Base-by-base conservation (phyloP, 2,329 filamentous ascomycete genomes). In the Byssothecium circinans region DNA sequence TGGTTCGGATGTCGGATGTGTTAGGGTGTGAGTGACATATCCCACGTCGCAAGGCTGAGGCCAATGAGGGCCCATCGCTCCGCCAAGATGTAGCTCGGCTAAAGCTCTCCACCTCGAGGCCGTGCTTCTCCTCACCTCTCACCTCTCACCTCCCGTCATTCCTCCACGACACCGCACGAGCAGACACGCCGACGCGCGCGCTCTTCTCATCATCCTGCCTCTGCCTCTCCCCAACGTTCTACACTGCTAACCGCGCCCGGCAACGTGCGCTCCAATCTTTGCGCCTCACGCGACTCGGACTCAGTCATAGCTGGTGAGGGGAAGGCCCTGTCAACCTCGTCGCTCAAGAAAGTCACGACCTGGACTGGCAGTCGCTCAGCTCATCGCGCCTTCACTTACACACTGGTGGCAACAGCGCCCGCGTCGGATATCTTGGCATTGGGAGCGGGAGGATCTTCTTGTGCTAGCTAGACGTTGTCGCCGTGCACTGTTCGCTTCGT, bases 101-200 rank as follows among this genome's bases (percentile, higher is more conserved):
- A 60, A 25, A 58, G 37, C 37, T 40, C 37, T 20, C 20, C 25
- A 25, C 19, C 18, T 25, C 25, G 10, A 25, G 23, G 23, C 23
- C 23, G 23, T 25, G 23, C 52, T 58, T 62, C 64, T 58, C 63
- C 61, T 60, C 55, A 53, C 47, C 23, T 39, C 36, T 17, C 33
- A 18, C 33, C 14, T 14, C 15, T 14, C 47, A 23, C 50, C 29
- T 42, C 42, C 37, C 62, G 55, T 57, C 59, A 56, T 52, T 49
- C 59, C 61, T 61, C 64, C 64, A 63, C 64, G 58, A 64, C 62
- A 57, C 57, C 43, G 41, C 41, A 53, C 60, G 25, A 27, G 25
- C 29, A n/a, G 29, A 14, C 29, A 4, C 23, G 44, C 58, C 41
- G 29, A 32, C 57, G 43, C 51, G 45, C 57, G 45, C 56, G 33